Conservation (phyloP, 23 red algal species). For the Porphyridium purpureum region DNA sequence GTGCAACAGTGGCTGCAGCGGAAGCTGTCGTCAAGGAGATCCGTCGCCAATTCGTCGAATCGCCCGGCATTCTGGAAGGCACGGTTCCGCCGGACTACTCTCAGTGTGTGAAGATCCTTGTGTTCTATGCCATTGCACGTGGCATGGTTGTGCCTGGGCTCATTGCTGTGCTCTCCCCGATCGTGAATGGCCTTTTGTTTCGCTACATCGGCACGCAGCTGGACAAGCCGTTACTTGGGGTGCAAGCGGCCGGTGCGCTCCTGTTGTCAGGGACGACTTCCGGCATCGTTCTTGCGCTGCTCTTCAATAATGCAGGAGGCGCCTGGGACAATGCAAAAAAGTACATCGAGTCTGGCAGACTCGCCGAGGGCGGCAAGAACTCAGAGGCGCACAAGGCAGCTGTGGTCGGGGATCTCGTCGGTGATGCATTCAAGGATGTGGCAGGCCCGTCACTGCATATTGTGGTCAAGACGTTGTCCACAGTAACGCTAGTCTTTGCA, state of each 20-base stretch:
- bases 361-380: slow-evolving; percentile 14
- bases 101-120: slow-evolving; percentile 15
- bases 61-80: slow-evolving; percentile 20
- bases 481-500: slow-evolving; percentile 20
- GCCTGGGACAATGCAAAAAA: slow-evolving; percentile 30
- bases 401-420: slow-evolving; percentile 17
- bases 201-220: no score
- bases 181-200: slow-evolving; percentile 12
- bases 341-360: slow-evolving; percentile 15
- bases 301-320: slow-evolving; percentile 22
- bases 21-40: slow-evolving; percentile 18
- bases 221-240: no score
- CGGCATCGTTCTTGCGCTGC: slow-evolving; percentile 15
- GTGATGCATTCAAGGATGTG: slow-evolving; percentile 25
- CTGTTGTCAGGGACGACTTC: slow-evolving; percentile 17
- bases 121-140: slow-evolving; percentile 3
- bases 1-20: slow-evolving; percentile 11
- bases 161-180: slow-evolving; percentile 8
- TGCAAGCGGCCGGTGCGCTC: no score
- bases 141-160: slow-evolving; percentile 22
- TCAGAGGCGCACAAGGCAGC: slow-evolving; percentile 14
- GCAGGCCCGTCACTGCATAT: slow-evolving; percentile 22
- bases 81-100: slow-evolving; percentile 22
- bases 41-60: slow-evolving; percentile 18
- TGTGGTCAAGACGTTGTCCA: slow-evolving; percentile 18